Percentiles rank a stretch among this genome's conserved stretches.
Conservation (phyloP, 257 asterid genomes). For the Solanum ahanhuiri region DNA sequence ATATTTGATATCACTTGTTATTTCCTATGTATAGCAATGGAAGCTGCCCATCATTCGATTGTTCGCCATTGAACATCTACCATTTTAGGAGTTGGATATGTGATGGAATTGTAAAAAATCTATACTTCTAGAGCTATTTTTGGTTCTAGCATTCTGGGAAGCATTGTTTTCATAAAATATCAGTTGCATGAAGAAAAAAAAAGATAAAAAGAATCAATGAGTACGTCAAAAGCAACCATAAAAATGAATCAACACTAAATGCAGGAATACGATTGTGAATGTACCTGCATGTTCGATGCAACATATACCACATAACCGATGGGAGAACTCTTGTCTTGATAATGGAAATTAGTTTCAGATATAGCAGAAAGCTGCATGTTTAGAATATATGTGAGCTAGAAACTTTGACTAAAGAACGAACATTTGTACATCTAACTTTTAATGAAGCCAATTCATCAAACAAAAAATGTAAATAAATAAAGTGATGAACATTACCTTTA, state of each 20-base stretch:
- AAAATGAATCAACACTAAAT: neutral
- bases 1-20: neutral
- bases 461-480: neutral
- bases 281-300: slow-evolving; percentile 81
- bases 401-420: neutral
- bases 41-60: neutral
- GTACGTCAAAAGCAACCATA: neutral
- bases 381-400: neutral
- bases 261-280: neutral
- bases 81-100: neutral
- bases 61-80: neutral
- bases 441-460: neutral
- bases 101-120: neutral
- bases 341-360: slow-evolving; percentile 79
- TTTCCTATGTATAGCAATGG: neutral
- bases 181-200: neutral
- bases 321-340: slow-evolving; percentile 83
- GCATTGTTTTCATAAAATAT: neutral
- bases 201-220: neutral
- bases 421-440: neutral
- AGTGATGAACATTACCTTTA: neutral
- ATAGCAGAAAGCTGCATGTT: slow-evolving; percentile 80
- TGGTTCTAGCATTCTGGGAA: neutral
- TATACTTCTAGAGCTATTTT: neutral
- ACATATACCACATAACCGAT: slow-evolving; percentile 60